Conservation (phyloP, 2,329 filamentous ascomycete species). For the Aspergillus eucalypticola region DNA sequence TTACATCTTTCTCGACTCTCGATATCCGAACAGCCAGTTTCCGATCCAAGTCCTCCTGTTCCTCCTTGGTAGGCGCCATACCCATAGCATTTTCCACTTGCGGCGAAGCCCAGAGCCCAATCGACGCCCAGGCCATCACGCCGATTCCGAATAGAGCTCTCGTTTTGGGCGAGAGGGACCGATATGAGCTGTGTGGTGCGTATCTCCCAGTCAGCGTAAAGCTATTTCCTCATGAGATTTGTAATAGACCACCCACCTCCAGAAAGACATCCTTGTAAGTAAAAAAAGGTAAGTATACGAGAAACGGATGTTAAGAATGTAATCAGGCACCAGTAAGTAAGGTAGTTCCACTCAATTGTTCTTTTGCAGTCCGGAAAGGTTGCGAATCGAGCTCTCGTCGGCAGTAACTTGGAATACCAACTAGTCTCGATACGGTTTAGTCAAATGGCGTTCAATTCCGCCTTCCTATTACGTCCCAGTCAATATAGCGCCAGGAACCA, state of each 20-base stretch:
- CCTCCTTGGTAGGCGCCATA: constrained; percentile 70
- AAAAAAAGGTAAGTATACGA: not conserved
- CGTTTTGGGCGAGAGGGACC: constrained; percentile 68
- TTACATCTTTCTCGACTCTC: constrained; percentile 33
- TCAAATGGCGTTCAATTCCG: not conserved
- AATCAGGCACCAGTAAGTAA: not conserved
- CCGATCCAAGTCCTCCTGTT: constrained; percentile 65
- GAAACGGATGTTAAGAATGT: not conserved
- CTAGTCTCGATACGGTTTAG: not conserved
- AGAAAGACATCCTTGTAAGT: constrained; percentile 37
- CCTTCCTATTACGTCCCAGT: not conserved
- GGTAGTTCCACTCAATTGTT: not conserved
- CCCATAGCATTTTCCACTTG: constrained; percentile 72
- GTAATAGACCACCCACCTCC: constrained; percentile 33
- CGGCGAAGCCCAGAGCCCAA: constrained; percentile 73
- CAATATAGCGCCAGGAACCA: constrained; percentile 7
- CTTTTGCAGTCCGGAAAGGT: not conserved
- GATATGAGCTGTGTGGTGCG: constrained; percentile 60
- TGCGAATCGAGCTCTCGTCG: not conserved
- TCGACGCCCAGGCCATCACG: constrained; percentile 72
- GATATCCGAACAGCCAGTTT: constrained; percentile 39
- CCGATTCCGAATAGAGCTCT: constrained; percentile 71
- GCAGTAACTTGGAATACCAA: not conserved
- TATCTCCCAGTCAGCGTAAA: not conserved
- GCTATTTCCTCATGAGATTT: not conserved